Base-by-base conservation (phyloP, 2,329 filamentous ascomycete genomes). In the Exserohilum turcica region DNA sequence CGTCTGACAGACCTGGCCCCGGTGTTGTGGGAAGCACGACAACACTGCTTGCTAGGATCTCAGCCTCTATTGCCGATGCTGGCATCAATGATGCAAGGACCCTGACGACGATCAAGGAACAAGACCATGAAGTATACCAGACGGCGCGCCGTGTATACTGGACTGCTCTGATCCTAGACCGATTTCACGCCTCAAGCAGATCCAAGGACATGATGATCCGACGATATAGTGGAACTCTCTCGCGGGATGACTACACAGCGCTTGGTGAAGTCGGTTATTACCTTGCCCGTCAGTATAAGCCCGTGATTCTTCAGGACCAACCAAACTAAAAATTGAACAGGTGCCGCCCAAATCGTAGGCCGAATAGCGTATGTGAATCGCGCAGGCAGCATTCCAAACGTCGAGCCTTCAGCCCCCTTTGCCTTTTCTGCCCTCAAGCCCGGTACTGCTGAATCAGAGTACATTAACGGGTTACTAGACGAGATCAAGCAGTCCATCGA, bases 91-190 rank as follows among this genome's bases (percentile, higher is more conserved):
- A 73, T 52, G 48, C 62, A 3, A 66, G 67, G 29, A 60, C 61
- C 1, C 43, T 74, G 15, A 48, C 48, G 10, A 43, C 44, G 12
- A 42, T 74, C 7, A 66, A 67, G 40, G 66, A 73, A 9, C 70
- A 72, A 42, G 69, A 72, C 31, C 50, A 55, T 24, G 71, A 74
- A 15, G 40, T 58, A 6, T 71, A 64, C 24, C 61, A 72, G 7
- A 59, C 64, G 18, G 61, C 70, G 27, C 67, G 73, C 2, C 72
- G 71, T 42, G 63, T 72, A 2, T 75, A 74, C 47, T 74, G 72
- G 72, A 61, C 68, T 31, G 59, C 70, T 1, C 67, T 75, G 43
- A 72, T 74, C 27, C 36, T 75, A n/a, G 73, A 75, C 43, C 68
- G 71, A 18, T 74, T 74, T 38, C 66, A 74, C 45, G 71, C 72